A percentile compares a stretch with the other conserved stretches of the same genome.
phyloP scores from a whole-genome alignment of 441 rosid genomes.

The Pelargonium cotyledonis region DNA sequence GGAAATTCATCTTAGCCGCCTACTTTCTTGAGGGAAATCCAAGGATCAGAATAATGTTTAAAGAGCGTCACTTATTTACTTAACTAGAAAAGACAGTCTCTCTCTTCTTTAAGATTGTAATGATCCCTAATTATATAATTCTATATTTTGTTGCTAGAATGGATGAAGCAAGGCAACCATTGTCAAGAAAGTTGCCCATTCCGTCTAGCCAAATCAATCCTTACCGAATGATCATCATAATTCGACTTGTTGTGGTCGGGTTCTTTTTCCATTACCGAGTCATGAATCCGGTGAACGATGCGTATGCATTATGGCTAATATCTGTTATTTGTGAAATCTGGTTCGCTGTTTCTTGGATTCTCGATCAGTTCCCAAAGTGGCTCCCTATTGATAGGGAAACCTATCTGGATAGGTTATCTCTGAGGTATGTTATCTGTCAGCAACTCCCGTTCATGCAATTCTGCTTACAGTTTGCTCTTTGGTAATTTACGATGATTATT shows the following conservation, averaged over 20 bases:
- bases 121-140: slow-evolving; percentile 8
- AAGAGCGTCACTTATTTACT: background rate
- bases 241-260: slow-evolving; percentile 41
- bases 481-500: background rate
- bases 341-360: slow-evolving; percentile 50
- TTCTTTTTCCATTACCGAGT: slow-evolving; percentile 50
- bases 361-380: slow-evolving; percentile 53
- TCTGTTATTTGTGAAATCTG: slow-evolving; percentile 54
- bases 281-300: slow-evolving; percentile 42
- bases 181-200: slow-evolving; percentile 41
- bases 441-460: background rate
- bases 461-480: background rate
- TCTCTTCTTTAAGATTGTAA: slow-evolving; percentile 46
- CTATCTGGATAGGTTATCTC: slow-evolving; percentile 44
- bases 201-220: slow-evolving; percentile 48
- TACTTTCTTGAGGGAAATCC: too few species aligned
- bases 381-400: slow-evolving; percentile 43
- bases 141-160: slow-evolving; percentile 26
- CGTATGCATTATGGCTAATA: slow-evolving; percentile 44
- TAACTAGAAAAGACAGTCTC: too few species aligned
- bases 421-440: slow-evolving; percentile 29
- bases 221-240: slow-evolving; percentile 42
- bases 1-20: too few species aligned
- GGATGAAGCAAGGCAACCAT: slow-evolving; percentile 53
- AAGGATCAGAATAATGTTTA: background rate